Evolutionary conservation across 2,329 filamentous ascomycete genomes (phyloP).

Genomic region (Cercospora citrullina): DNA sequence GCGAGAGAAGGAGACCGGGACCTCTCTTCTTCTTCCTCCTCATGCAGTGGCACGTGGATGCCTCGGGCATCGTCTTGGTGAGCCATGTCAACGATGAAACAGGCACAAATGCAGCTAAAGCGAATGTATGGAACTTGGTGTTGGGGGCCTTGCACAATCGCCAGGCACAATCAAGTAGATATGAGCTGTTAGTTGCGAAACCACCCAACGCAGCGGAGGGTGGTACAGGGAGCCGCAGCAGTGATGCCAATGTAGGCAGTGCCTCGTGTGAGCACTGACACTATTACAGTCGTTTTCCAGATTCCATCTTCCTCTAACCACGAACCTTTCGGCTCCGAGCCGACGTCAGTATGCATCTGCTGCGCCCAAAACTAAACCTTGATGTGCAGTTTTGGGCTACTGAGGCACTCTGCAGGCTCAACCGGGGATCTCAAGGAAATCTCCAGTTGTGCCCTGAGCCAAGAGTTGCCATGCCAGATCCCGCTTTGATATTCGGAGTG

Average conservation of each 20-base stretch:
- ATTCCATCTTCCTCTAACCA: not conserved
- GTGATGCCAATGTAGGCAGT: constrained; percentile 17
- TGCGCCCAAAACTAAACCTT: constrained; percentile 11
- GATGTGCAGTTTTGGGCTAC: not conserved
- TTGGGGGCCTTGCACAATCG: not conserved
- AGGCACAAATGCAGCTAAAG: constrained; percentile 9
- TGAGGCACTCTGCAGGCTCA: not conserved
- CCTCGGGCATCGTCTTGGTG: constrained; percentile 1
- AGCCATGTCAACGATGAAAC: constrained; percentile 7
- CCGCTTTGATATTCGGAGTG: constrained; percentile 10
- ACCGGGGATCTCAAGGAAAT: not conserved
- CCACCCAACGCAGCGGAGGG: not conserved
- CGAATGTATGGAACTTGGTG: constrained; percentile 2
- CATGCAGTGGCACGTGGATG: not conserved
- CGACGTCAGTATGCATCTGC: constrained; percentile 12
- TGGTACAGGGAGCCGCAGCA: not conserved
- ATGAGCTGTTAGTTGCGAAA: not conserved
- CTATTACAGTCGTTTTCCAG: constrained; percentile 4
- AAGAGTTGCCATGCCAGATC: constrained; percentile 9
- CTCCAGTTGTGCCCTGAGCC: not conserved
- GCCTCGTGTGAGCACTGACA: constrained; percentile 3
- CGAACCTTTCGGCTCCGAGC: constrained; percentile 12
- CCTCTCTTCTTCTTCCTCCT: not conserved
- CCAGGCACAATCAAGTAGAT: constrained; percentile 3
- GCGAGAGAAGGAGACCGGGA: constrained; percentile 1